phyloP scores from a whole-genome alignment of 108 stramenopile species.

The Ochromonas danica region DNA sequence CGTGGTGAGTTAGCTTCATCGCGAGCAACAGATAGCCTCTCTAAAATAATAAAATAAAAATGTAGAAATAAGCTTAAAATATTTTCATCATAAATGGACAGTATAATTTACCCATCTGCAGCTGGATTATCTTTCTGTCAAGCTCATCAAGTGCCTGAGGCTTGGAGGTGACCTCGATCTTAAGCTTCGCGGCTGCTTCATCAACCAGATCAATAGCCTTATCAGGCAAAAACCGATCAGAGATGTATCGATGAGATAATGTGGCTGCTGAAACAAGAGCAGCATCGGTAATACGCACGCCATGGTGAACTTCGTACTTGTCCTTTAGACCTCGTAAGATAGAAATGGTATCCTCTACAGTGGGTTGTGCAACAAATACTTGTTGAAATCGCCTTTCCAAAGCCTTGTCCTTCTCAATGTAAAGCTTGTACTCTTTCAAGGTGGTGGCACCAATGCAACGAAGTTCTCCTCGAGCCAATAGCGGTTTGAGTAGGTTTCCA shows the following conservation, averaged over 20 bases:
- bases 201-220: conserved; percentile 91
- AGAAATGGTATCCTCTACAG: conserved; percentile 83
- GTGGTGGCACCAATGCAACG: conserved; percentile 97
- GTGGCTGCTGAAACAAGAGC: conserved; percentile 88
- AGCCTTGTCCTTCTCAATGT: conserved; percentile 92
- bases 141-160: conserved; percentile 84
- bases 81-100: no score
- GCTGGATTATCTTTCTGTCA: conserved; percentile 85
- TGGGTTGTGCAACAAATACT: conserved; percentile 80
- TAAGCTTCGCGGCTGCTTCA: conserved; percentile 88
- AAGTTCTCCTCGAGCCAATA: conserved; percentile 91
- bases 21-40: conserved; percentile 27
- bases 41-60: background rate
- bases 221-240: conserved; percentile 82
- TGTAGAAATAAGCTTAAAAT: background rate
- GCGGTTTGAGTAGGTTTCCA: conserved; percentile 92
- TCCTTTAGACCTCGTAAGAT: conserved; percentile 91
- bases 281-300: conserved; percentile 81
- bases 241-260: conserved; percentile 87
- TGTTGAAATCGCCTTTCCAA: conserved; percentile 95
- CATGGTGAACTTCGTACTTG: conserved; percentile 88
- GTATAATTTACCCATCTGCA: conserved; percentile 92
- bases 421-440: conserved; percentile 82
- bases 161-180: conserved; percentile 78
- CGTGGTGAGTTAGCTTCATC: conserved; percentile 11